phyloP scores from a whole-genome alignment of 352 stramenopile species.

The Phytophthora europaea region DNA sequence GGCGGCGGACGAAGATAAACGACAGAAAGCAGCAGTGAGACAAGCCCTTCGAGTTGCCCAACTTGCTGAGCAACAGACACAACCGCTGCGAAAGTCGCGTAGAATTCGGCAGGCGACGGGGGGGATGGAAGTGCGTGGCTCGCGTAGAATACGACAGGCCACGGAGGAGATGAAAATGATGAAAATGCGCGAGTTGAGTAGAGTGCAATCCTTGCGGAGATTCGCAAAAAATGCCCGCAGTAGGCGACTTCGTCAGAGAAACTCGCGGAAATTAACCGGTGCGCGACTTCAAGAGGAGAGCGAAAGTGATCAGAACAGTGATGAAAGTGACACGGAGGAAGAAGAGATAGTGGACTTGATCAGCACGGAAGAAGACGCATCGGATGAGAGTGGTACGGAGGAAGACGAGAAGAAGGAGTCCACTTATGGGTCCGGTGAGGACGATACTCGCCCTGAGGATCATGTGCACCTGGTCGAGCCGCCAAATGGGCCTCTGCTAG shows the following conservation, averaged over 20 bases:
- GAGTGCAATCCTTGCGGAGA: not conserved
- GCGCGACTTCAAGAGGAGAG: not conserved
- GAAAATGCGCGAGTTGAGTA: too few species aligned
- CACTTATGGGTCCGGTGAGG: not conserved
- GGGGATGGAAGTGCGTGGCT: too few species aligned
- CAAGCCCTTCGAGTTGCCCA: not conserved
- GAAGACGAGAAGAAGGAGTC: not conserved
- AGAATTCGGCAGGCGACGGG: not conserved
- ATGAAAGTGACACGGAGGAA: not conserved
- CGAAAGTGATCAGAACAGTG: not conserved
- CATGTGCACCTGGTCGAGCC: not conserved
- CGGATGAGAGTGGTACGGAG: not conserved
- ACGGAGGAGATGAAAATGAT: not conserved
- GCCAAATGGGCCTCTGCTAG: not conserved
- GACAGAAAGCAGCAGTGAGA: slow-evolving; percentile 14
- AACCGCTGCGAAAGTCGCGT: not conserved
- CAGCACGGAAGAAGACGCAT: not conserved
- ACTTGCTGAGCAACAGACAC: not conserved
- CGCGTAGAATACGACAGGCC: not conserved
- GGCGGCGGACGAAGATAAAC: not conserved
- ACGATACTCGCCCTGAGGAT: not conserved
- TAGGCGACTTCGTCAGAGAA: not conserved
- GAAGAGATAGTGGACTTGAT: not conserved
- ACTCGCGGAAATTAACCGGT: not conserved
- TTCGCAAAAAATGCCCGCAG: not conserved